Percentiles rank a stretch among this genome's conserved stretches.
Conservation (phyloP, 352 stramenopile genomes). For the Plasmopara halstedii region DNA sequence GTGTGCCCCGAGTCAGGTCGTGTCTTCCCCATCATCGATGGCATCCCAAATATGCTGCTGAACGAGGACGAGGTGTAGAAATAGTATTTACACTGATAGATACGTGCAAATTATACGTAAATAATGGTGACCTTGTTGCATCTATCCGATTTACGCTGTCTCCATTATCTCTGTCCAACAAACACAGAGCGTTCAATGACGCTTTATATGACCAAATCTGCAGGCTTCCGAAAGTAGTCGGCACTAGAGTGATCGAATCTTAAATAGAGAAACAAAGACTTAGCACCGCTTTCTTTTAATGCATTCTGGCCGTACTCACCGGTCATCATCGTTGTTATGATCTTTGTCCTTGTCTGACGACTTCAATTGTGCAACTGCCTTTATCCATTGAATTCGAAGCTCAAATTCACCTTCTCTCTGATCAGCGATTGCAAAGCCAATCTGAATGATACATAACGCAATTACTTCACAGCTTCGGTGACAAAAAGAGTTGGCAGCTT, state of each 20-base stretch:
- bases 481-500: not conserved
- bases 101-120: slow-evolving; percentile 11
- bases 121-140: slow-evolving; percentile 18
- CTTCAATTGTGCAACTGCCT: slow-evolving; percentile 64
- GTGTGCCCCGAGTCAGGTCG: slow-evolving; percentile 95
- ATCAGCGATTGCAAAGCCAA: slow-evolving; percentile 80
- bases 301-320: slow-evolving; percentile 8
- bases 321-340: slow-evolving; percentile 25
- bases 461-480: not conserved
- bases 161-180: too few species aligned
- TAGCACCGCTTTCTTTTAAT: not conserved
- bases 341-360: slow-evolving; percentile 25
- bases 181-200: too few species aligned
- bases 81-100: slow-evolving; percentile 24
- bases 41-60: slow-evolving; percentile 97
- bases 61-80: slow-evolving; percentile 85
- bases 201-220: slow-evolving; percentile 56
- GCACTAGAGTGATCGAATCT: slow-evolving; percentile 28
- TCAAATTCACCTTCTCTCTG: slow-evolving; percentile 83
- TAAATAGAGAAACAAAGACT: slow-evolving; percentile 1
- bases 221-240: slow-evolving; percentile 45
- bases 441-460: slow-evolving; percentile 24
- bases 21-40: slow-evolving; percentile 94
- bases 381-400: slow-evolving; percentile 81
- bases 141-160: slow-evolving; percentile 12